Percentiles rank a stretch among this genome's conserved stretches.
phyloP scores from a whole-genome alignment of 1,284 basidiomycete species.

The Xerocomus minutiporus region DNA sequence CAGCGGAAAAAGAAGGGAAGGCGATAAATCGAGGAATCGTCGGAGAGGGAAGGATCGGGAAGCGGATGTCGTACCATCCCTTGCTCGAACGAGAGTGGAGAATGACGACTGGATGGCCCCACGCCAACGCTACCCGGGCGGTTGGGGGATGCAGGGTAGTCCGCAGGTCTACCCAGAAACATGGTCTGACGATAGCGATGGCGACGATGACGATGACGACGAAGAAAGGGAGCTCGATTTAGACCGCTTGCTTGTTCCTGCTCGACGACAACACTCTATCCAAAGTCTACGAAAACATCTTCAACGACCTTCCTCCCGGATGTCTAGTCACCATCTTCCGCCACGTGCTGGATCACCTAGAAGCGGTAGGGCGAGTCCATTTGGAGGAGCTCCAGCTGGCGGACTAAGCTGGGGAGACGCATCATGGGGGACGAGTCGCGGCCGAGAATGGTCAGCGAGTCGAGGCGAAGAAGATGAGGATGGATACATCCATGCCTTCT shows the following conservation, averaged over 20 bases:
- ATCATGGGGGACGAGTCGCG: conserved; percentile 24
- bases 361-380: conserved; percentile 22
- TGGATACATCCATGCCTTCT: conserved; percentile 12
- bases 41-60: conserved; percentile 24
- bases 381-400: conserved; percentile 4
- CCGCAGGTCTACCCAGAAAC: conserved; percentile 19
- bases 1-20: conserved; percentile 11
- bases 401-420: conserved; percentile 17
- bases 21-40: conserved; percentile 2
- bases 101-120: conserved; percentile 37
- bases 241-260: conserved; percentile 61
- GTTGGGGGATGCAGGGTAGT: conserved; percentile 22
- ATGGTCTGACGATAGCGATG: conserved; percentile 24
- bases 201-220: conserved; percentile 41
- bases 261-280: conserved; percentile 68
- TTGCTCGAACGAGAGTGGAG: conserved; percentile 39
- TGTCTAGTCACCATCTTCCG: conserved; percentile 5
- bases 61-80: conserved; percentile 35
- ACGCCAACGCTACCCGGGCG: conserved; percentile 21
- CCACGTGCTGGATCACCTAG: conserved; percentile 11
- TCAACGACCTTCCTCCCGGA: conserved; percentile 22
- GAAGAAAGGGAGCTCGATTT: conserved; percentile 64
- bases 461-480: conserved; percentile 28
- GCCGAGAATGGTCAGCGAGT: conserved; percentile 19
- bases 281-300: conserved; percentile 60